phyloP scores from a whole-genome alignment of 1,284 basidiomycete species.

The Heterobasidion irregulare region DNA sequence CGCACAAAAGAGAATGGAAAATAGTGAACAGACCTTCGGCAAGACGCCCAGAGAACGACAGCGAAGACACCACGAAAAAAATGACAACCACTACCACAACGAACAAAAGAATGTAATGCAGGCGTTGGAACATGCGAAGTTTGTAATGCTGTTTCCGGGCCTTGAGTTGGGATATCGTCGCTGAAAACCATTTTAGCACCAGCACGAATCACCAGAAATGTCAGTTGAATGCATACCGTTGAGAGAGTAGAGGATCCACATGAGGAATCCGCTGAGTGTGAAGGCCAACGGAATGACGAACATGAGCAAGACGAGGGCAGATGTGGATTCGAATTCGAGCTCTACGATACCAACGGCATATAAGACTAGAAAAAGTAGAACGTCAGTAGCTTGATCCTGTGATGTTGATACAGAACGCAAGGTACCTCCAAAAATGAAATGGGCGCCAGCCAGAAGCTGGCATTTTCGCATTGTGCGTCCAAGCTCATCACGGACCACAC shows the following conservation, averaged over 20 bases:
- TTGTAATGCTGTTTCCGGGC: slow-evolving; percentile 85
- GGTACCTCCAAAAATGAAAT: slow-evolving; percentile 91
- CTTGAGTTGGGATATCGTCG: slow-evolving; percentile 79
- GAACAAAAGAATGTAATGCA: slow-evolving; percentile 84
- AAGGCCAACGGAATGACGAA: slow-evolving; percentile 93
- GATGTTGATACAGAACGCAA: slow-evolving; percentile 7
- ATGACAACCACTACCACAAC: slow-evolving; percentile 78
- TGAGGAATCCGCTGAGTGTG: slow-evolving; percentile 87
- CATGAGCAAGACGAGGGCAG: slow-evolving; percentile 68
- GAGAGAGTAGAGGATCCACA: slow-evolving; percentile 92
- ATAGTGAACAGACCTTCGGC: slow-evolving; percentile 58
- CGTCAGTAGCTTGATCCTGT: not conserved
- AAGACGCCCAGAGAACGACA: slow-evolving; percentile 85
- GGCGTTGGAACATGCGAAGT: slow-evolving; percentile 75
- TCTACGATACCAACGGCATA: slow-evolving; percentile 92
- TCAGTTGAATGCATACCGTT: slow-evolving; percentile 45
- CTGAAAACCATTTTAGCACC: slow-evolving; percentile 27
- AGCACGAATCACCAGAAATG: not conserved
- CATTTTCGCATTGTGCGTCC: slow-evolving; percentile 76
- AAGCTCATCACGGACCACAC: slow-evolving; percentile 75
- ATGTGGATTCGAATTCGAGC: slow-evolving; percentile 84
- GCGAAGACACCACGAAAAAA: slow-evolving; percentile 90
- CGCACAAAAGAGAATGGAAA: not conserved
- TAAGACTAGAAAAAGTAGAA: slow-evolving; percentile 43
- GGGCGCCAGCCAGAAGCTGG: slow-evolving; percentile 68